These are phyloP conservation scores for Quercus alba DNA, from an alignment of 306 rosid genomes.

Conservation along the genomic window DNA sequence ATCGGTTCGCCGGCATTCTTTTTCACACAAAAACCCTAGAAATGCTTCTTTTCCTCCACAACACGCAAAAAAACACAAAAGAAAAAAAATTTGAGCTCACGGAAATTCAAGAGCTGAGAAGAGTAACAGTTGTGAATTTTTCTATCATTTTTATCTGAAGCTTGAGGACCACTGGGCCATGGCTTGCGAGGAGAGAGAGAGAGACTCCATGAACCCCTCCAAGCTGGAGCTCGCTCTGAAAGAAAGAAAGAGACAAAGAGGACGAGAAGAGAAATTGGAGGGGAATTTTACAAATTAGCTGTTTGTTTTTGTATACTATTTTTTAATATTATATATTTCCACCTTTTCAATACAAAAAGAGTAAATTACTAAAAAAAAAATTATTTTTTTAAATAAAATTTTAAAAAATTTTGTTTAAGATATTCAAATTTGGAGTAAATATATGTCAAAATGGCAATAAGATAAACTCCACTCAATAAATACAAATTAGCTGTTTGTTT, in stretches of 20 bases:
- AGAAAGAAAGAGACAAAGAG: conserved; percentile 29
- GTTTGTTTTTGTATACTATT: conserved; percentile 11
- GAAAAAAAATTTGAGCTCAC: background rate
- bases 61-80: background rate
- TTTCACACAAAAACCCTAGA: conserved; percentile 52
- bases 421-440: no score
- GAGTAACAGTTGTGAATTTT: background rate
- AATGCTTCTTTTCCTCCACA: background rate
- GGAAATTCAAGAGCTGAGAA: conserved; percentile 22
- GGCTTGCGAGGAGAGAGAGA: conserved; percentile 37
- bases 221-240: conserved; percentile 34
- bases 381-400: no score
- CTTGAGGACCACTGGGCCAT: conserved; percentile 16
- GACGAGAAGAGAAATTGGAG: conserved; percentile 34
- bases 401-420: accelerated
- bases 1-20: conserved; percentile 71
- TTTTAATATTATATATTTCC: background rate
- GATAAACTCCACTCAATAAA: no score
- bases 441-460: no score
- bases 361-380: no score
- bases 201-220: conserved; percentile 39
- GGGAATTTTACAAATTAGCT: conserved; percentile 32
- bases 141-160: conserved; percentile 6
- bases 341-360: background rate
- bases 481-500: no score